A percentile compares a stretch with the other conserved stretches of the same genome.
These are phyloP conservation scores for Bryoglossum gracile DNA, from an alignment of 495 filamentous ascomycete species.

Conservation along the genomic window DNA sequence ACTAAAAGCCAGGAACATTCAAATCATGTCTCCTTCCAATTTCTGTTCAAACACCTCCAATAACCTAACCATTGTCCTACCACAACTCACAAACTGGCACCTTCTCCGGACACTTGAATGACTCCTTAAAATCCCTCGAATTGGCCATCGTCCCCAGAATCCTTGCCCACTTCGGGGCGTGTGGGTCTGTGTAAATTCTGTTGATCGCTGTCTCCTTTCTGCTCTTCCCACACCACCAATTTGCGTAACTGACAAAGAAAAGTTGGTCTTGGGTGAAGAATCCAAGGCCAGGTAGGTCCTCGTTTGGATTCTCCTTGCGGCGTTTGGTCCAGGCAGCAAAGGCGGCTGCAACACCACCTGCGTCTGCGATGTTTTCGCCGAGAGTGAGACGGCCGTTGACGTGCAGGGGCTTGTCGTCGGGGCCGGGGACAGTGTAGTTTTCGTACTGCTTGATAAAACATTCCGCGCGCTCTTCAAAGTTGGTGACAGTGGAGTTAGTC, in stretches of 20 bases:
- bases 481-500: constrained; percentile 54
- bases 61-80: too few relatives aligned
- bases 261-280: constrained; percentile 63
- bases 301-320: constrained; percentile 40
- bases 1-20: too few relatives aligned
- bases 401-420: constrained; percentile 49
- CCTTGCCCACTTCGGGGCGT: constrained; percentile 54
- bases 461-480: constrained; percentile 54
- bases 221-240: constrained; percentile 62
- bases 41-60: too few relatives aligned
- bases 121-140: constrained; percentile 58
- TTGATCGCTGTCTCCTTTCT: constrained; percentile 49
- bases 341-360: constrained; percentile 58
- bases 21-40: too few relatives aligned
- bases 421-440: constrained; percentile 51
- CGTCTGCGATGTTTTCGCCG: constrained; percentile 73
- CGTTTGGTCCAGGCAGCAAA: constrained; percentile 62
- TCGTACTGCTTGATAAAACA: constrained; percentile 69
- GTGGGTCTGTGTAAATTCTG: constrained; percentile 54
- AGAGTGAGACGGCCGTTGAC: constrained; percentile 63
- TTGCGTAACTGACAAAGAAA: constrained; percentile 62
- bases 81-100: constrained; percentile 65
- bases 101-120: constrained; percentile 55
- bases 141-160: constrained; percentile 61
- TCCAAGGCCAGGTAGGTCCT: constrained; percentile 55